These are phyloP conservation scores for Arthromyces matolae DNA, from an alignment of 768 basidiomycete species.

Conservation along the genomic window DNA sequence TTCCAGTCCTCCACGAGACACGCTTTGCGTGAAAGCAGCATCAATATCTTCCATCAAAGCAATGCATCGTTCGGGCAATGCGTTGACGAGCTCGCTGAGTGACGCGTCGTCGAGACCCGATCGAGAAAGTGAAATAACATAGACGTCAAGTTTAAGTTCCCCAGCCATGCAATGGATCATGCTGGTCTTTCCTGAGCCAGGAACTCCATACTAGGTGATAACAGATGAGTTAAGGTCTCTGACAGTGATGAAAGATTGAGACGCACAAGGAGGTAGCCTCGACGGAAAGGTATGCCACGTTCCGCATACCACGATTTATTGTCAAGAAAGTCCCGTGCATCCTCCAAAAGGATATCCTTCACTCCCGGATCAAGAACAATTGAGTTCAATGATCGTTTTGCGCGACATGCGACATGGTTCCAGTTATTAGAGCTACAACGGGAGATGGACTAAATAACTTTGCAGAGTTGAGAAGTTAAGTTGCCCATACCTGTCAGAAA, in stretches of 20 bases:
- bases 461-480: too few species aligned
- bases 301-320: slow-evolving; percentile 59
- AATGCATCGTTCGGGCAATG: slow-evolving; percentile 53
- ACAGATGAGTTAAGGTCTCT: not conserved
- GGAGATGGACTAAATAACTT: not conserved
- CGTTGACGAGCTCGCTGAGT: slow-evolving; percentile 49
- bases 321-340: slow-evolving; percentile 56
- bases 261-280: slow-evolving; percentile 55
- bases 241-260: not conserved
- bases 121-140: slow-evolving; percentile 59
- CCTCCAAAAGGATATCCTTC: slow-evolving; percentile 52
- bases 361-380: slow-evolving; percentile 60
- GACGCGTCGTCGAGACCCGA: slow-evolving; percentile 52
- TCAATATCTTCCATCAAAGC: slow-evolving; percentile 75
- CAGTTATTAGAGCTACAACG: slow-evolving; percentile 33
- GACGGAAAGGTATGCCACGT: slow-evolving; percentile 65
- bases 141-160: slow-evolving; percentile 65
- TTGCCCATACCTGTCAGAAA: slow-evolving; percentile 32
- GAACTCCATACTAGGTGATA: slow-evolving; percentile 51
- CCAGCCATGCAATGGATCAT: slow-evolving; percentile 67
- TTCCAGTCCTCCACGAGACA: slow-evolving; percentile 22
- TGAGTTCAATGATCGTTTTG: slow-evolving; percentile 52
- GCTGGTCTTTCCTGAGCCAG: slow-evolving; percentile 70
- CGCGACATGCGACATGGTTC: slow-evolving; percentile 47
- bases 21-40: slow-evolving; percentile 46